These are phyloP conservation scores for Hypoxylon intermedium DNA, from an alignment of 495 filamentous ascomycete genomes.

Conservation along the genomic window DNA sequence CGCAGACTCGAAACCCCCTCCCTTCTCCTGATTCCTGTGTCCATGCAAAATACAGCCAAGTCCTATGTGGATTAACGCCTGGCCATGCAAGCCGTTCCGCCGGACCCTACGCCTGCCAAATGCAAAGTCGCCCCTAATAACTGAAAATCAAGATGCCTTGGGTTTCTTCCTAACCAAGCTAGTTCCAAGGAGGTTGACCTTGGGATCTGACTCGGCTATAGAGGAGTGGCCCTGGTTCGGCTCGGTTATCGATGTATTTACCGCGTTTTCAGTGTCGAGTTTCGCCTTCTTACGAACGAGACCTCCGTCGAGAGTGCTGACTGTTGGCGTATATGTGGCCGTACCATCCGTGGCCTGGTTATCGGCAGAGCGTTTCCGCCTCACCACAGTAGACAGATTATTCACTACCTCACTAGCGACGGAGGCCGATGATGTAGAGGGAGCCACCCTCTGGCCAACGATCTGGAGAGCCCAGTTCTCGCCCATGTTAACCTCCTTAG, in stretches of 20 bases:
- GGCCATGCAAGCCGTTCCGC: not conserved
- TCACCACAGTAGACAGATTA: conserved; percentile 47
- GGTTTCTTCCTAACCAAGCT: conserved; percentile 71
- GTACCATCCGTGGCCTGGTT: conserved; percentile 5
- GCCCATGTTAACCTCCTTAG: conserved; percentile 55
- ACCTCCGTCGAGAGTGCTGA: conserved; percentile 46
- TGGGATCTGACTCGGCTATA: conserved; percentile 23
- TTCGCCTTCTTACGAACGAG: conserved; percentile 75
- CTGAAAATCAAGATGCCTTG: conserved; percentile 49
- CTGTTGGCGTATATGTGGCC: conserved; percentile 22
- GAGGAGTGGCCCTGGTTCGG: not conserved
- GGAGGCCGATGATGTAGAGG: conserved; percentile 12
- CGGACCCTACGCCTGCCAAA: not conserved
- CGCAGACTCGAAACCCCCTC: too few relatives aligned
- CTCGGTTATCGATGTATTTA: not conserved
- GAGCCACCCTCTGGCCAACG: conserved; percentile 42
- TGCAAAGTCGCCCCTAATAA: not conserved
- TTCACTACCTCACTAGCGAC: conserved; percentile 29
- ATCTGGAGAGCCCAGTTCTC: conserved; percentile 58
- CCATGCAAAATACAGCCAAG: not conserved
- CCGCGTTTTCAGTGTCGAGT: conserved; percentile 19
- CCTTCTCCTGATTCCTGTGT: not conserved
- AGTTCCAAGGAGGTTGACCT: conserved; percentile 64
- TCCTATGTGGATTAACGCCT: conserved; percentile 26
- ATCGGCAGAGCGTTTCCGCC: conserved; percentile 46